Conservation (phyloP, 2,329 filamentous ascomycete species). For the Aspergillus pseudoterreus region DNA sequence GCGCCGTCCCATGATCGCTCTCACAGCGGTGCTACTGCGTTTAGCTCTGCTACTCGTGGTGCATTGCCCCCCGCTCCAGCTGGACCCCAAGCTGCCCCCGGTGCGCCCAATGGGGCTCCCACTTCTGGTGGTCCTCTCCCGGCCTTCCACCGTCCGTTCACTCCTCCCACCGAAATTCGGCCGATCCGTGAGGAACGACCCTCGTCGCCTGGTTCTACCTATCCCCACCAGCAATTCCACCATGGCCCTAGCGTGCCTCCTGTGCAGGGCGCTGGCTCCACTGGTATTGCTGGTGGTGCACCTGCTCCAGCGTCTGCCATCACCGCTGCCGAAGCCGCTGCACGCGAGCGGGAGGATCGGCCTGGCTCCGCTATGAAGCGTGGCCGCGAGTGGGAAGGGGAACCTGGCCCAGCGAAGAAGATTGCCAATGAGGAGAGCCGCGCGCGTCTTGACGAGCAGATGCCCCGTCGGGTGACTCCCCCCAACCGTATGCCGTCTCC, state of each 20-base stretch:
- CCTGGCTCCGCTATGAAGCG: slow-evolving; percentile 79
- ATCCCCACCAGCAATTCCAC: slow-evolving; percentile 75
- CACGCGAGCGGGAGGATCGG: slow-evolving; percentile 67
- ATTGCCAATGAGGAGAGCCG: slow-evolving; percentile 83
- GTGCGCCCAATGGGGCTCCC: slow-evolving; percentile 55
- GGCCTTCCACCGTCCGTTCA: slow-evolving; percentile 70
- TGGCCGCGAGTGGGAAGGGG: slow-evolving; percentile 88
- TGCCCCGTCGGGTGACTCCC: slow-evolving; percentile 68
- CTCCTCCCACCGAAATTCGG: slow-evolving; percentile 78
- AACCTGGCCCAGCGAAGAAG: slow-evolving; percentile 68
- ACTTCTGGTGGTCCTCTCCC: slow-evolving; percentile 57
- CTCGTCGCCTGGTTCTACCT: slow-evolving; percentile 85
- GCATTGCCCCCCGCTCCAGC: slow-evolving; percentile 42
- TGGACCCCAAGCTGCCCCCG: slow-evolving; percentile 38
- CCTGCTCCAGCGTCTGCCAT: slow-evolving; percentile 63
- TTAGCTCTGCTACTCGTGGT: slow-evolving; percentile 37
- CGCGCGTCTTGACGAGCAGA: slow-evolving; percentile 79
- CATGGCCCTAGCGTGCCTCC: slow-evolving; percentile 63
- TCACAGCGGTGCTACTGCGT: slow-evolving; percentile 26
- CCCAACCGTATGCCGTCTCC: slow-evolving; percentile 59
- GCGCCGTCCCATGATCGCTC: slow-evolving; percentile 40
- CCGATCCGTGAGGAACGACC: slow-evolving; percentile 79
- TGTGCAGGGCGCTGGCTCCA: slow-evolving; percentile 30
- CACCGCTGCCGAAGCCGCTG: slow-evolving; percentile 65
- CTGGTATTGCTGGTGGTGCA: slow-evolving; percentile 65